A percentile compares a stretch with the other conserved stretches of the same genome.
These are phyloP conservation scores for Vigna reflexopilosa DNA, from an alignment of 306 rosid genomes.

Conservation along the genomic window DNA sequence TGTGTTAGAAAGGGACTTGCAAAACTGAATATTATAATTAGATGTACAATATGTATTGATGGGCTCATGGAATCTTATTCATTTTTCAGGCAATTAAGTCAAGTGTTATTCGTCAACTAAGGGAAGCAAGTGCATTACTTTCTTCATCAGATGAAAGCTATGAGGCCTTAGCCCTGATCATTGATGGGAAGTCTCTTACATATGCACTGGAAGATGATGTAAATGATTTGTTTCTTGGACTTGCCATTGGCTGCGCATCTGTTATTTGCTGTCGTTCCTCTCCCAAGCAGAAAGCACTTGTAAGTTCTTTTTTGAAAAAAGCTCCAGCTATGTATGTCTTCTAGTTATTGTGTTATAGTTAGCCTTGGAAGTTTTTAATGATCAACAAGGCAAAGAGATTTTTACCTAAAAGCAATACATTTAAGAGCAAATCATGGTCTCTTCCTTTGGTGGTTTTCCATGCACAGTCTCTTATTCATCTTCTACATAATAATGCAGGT, in stretches of 20 bases:
- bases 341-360: not conserved
- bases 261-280: slow-evolving; percentile 99
- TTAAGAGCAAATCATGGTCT: slow-evolving; percentile 11
- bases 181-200: slow-evolving; percentile 93
- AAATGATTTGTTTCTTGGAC: slow-evolving; percentile 80
- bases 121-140: slow-evolving; percentile 63
- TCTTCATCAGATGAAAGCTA: slow-evolving; percentile 48
- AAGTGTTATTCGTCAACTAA: slow-evolving; percentile 71
- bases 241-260: slow-evolving; percentile 94
- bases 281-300: slow-evolving; percentile 98
- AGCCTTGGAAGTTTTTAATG: slow-evolving; percentile 20
- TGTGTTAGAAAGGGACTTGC: not conserved
- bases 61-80: slow-evolving; percentile 36
- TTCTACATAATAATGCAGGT: slow-evolving; percentile 59
- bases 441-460: slow-evolving; percentile 27
- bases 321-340: slow-evolving; percentile 7
- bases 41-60: not conserved
- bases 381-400: not conserved
- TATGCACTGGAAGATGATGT: slow-evolving; percentile 85
- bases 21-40: not conserved
- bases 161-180: slow-evolving; percentile 88
- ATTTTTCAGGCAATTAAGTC: slow-evolving; percentile 77
- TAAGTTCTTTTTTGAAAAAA: slow-evolving; percentile 43
- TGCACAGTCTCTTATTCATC: slow-evolving; percentile 28
- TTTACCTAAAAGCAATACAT: slow-evolving; percentile 1